Conservation (phyloP, 1,139 yeast species). For the Geotrichum carabidarum region DNA sequence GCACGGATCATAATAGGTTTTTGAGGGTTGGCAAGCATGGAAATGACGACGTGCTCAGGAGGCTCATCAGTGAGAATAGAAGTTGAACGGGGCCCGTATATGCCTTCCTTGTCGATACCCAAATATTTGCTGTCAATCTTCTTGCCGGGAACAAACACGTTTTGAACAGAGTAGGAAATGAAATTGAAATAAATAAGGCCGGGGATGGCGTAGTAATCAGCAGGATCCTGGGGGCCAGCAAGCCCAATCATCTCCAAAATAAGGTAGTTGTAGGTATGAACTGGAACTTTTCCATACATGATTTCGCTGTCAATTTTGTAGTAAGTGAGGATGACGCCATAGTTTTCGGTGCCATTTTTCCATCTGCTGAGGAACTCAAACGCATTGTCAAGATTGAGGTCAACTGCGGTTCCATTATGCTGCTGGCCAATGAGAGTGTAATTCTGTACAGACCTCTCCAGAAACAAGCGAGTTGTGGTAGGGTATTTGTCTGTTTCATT, state of each 20-base stretch:
- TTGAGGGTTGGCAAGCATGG: slow-evolving; percentile 4
- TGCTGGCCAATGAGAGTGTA: neutral
- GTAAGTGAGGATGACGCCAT: neutral
- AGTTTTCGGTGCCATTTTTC: neutral
- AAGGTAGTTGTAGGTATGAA: slow-evolving; percentile 1
- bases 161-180: neutral
- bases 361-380: neutral
- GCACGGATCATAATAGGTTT: neutral
- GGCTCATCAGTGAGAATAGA: neutral
- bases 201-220: neutral
- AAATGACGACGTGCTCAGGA: slow-evolving; percentile 2
- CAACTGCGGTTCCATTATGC: neutral
- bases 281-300: neutral
- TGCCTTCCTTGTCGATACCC: neutral
- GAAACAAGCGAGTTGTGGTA: neutral
- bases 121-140: neutral
- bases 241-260: slow-evolving; percentile 1
- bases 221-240: neutral
- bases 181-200: slow-evolving; percentile 1
- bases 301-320: neutral
- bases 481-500: neutral
- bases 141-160: neutral
- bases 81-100: slow-evolving; percentile 2
- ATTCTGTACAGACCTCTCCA: neutral
- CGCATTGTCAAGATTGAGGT: neutral